Base-by-base conservation (phyloP, 371 early-diverging fungal genomes). In the Mucor irregularis region DNA sequence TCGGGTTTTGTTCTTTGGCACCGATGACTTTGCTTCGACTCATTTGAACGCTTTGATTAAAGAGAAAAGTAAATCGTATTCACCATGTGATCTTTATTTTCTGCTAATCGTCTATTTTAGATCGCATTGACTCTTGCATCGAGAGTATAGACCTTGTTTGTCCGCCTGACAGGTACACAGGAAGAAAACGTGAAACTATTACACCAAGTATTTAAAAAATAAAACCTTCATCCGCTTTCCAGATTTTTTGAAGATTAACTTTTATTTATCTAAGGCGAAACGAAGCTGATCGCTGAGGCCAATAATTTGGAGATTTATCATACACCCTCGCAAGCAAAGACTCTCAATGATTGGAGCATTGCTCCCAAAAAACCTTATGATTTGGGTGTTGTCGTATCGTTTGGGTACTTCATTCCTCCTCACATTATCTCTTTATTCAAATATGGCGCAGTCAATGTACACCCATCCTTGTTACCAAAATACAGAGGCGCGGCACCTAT, bases 401-500 rank as follows among this genome's bases (percentile, higher is more conserved):
- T 94, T 76, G 94, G 95, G 1, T 90, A 90, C 66, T 95, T 96
- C 61, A 64, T 98, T 21, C 94, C 98, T 0, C 61, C 73, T 3
- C 60, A 74, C 8, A 68, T 96, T 14, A 85, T 96, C 24, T 50
- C 71, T 0, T 49, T 68, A 0, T 92, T 97, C 61, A 74, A 73
- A 13, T 55, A 71, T 33, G 93, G 88, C n/a, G 88, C 89, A 13
- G 51, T 95, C 47, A 95, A 95, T 64, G 85, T 94, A 0, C 96
- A 95, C 64, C 95, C 95, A 10, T 94, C 93, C 5, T 65, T 95
- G 19, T 69, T 97, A 19, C 95, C 96, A 9, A 81, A 81, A 50
- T 92, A 94, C 68, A 85, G 98, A 13, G 98, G 98, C 10, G 90
- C 97, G 3, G 88, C 97, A 4, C 96, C 98, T 4, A 81, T 98